phyloP scores from a whole-genome alignment of 352 stramenopile genomes.

The Pythium sukuiense region DNA sequence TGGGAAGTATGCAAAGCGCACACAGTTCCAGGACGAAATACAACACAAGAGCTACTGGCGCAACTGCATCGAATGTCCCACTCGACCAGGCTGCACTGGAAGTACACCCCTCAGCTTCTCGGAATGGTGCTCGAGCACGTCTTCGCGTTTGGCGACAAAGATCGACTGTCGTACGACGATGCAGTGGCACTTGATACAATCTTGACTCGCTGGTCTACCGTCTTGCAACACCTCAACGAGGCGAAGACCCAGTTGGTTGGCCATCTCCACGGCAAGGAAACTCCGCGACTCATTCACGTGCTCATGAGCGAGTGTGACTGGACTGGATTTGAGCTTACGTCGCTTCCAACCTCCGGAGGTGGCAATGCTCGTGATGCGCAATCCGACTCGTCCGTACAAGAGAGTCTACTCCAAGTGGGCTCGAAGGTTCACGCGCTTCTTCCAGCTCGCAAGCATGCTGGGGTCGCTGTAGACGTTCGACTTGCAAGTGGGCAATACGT shows the following conservation, averaged over 20 bases:
- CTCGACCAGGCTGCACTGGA: constrained; percentile 58
- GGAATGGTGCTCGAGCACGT: constrained; percentile 58
- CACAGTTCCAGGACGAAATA: constrained; percentile 32
- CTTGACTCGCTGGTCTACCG: constrained; percentile 50
- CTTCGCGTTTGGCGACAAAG: constrained; percentile 49
- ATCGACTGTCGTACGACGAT: constrained; percentile 48
- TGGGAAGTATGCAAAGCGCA: constrained; percentile 58
- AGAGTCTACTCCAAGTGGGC: constrained; percentile 29
- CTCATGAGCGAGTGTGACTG: constrained; percentile 69
- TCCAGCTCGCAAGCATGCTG: constrained; percentile 39
- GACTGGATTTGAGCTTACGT: constrained; percentile 54
- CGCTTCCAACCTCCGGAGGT: constrained; percentile 5
- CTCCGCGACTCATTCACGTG: constrained; percentile 47
- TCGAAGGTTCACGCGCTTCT: constrained; percentile 40
- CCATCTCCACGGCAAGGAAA: constrained; percentile 60
- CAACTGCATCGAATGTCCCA: constrained; percentile 51
- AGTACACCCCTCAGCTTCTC: constrained; percentile 60
- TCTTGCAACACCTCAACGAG: constrained; percentile 50
- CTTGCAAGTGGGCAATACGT: constrained; percentile 37
- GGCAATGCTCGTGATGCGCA: neutral
- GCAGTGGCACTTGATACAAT: constrained; percentile 49
- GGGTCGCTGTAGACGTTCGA: constrained; percentile 46
- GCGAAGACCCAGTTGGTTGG: constrained; percentile 61
- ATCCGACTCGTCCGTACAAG: neutral
- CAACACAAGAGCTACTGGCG: constrained; percentile 38